phyloP scores from a whole-genome alignment of 176 grass and related monocot genomes.

The Aegilops sharonensis region DNA sequence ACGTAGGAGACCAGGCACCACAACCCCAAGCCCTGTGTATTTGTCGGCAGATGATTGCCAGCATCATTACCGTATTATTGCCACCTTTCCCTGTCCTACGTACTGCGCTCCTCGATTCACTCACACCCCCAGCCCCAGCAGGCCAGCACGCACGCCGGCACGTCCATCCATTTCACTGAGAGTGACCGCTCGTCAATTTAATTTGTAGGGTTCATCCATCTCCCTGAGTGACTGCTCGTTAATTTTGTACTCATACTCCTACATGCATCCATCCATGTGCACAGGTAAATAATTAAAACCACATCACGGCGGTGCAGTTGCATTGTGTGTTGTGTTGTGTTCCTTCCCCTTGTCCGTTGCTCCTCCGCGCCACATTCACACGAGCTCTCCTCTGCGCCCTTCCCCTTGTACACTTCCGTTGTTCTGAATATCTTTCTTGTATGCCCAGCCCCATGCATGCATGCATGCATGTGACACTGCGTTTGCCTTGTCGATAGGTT shows the following conservation, averaged over 20 bases:
- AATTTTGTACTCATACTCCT: no score
- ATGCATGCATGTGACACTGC: conserved; percentile 14
- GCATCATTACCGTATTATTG: conserved; percentile 27
- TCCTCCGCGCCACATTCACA: neutral
- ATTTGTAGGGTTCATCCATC: neutral
- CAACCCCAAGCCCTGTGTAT: neutral
- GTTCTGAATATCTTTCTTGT: neutral
- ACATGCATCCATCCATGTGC: neutral
- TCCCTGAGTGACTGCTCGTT: no score
- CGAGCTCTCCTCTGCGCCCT: conserved; percentile 1
- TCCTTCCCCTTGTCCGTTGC: conserved; percentile 29
- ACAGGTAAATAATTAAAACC: neutral
- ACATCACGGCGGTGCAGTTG: neutral
- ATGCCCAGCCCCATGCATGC: neutral
- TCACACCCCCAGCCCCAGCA: neutral
- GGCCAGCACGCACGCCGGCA: neutral
- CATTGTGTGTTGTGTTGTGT: neutral
- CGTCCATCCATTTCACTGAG: neutral
- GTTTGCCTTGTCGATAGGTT: neutral
- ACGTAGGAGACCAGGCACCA: neutral
- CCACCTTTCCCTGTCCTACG: neutral
- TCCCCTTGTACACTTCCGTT: conserved; percentile 33
- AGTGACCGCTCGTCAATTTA: no score
- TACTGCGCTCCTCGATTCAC: neutral
- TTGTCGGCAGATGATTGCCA: conserved; percentile 12